Evolutionary conservation across 1,139 yeast genomes (phyloP), one percentile per base, ranked within the genome.

Genomic region (Scheffersomyces segobiensis): DNA sequence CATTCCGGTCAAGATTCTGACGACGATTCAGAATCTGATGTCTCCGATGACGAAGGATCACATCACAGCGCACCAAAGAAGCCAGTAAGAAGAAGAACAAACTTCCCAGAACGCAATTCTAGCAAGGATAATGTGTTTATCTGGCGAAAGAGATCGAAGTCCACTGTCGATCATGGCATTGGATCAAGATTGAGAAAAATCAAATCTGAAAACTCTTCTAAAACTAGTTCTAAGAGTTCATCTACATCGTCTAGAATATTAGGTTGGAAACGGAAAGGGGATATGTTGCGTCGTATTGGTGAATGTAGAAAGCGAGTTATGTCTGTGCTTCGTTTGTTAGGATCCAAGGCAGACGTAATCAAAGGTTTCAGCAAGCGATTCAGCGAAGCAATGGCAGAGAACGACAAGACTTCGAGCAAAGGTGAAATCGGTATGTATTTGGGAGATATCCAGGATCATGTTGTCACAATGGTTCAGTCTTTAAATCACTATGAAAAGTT

Each of bases 281-380:
- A 93, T 70, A 91, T 95, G 97, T 81, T 95, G 74, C 78, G 97
- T 63, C 81, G 97, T 66, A 95, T 95, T 64, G 99, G 98, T 48
- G 98, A 93, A 71, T 91, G 97, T 64, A 87, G 99, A 60, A 93
- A 93, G 71, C 80, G 97, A 56, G 98, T 95, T 2, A 95, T 93
- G 98, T 88, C 96, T 46, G 82, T 95, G 42, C 77, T 93, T 62
- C 78, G 99, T 58, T 80, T 95, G 55, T 75, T 95, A 53, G 97
- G 97, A 4, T 88, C 93, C 55, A 95, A 95, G 73, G 98, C 98
- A 0, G 99, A 95, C 74, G 99, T 95, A 20, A 92, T 95, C 63
- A 91, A 91, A 70, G 98, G 98, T 0, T 93, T 95, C 70, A 88
- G 96, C 56, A 95, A 95, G 71, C 78, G 98, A 58, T 92, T 96